Conservation (phyloP, 176 grass and related monocot genomes). For the Bonia amplexicaulis region DNA sequence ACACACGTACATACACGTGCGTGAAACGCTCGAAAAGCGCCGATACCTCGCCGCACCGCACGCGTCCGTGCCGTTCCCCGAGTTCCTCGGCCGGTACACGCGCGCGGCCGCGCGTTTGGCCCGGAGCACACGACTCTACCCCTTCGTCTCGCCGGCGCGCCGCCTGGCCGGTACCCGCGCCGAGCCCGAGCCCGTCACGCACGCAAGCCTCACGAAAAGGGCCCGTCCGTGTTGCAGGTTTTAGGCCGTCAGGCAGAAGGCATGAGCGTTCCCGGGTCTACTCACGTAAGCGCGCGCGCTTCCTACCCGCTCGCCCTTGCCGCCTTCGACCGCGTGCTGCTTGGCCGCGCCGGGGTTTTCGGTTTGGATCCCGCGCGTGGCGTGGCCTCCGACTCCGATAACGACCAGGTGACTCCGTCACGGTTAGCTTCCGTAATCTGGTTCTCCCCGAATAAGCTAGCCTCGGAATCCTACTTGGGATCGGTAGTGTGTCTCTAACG, state of each 20-base stretch:
- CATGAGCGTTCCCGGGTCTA: conserved; percentile 6
- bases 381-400: neutral
- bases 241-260: conserved; percentile 25
- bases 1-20: neutral
- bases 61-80: neutral
- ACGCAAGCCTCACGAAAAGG: too few relatives aligned
- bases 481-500: neutral
- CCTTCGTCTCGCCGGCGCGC: neutral
- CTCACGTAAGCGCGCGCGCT: too few relatives aligned
- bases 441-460: neutral
- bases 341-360: neutral
- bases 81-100: neutral
- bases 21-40: neutral
- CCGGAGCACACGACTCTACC: neutral
- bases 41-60: neutral
- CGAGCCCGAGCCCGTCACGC: neutral
- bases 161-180: too few relatives aligned
- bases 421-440: neutral
- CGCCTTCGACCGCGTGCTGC: neutral
- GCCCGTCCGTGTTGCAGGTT: neutral
- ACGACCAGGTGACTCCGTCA: neutral
- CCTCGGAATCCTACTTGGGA: too few relatives aligned
- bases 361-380: neutral
- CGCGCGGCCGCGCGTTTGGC: neutral
- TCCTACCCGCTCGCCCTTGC: neutral